These are phyloP conservation scores for Boletus sp. DNA, from an alignment of 768 basidiomycete species.

Conservation along the genomic window DNA sequence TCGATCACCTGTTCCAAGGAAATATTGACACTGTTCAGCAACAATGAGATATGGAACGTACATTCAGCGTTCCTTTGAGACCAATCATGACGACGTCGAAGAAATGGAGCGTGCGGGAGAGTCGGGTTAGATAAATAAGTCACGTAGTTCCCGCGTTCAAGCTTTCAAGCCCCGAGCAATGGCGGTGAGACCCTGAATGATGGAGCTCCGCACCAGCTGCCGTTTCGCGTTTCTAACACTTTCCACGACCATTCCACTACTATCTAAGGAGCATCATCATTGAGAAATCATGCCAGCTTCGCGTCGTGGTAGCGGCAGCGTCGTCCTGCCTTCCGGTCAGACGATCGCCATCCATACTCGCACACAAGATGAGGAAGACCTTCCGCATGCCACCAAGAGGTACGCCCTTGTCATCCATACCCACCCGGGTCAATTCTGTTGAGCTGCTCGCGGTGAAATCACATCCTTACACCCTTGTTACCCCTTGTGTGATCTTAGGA, in stretches of 20 bases:
- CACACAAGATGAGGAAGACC: conserved; percentile 81
- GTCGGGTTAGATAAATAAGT: conserved; percentile 10
- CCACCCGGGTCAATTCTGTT: not conserved
- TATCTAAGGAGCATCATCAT: not conserved
- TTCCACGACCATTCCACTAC: conserved; percentile 16
- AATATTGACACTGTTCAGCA: not conserved
- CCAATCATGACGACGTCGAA: conserved; percentile 68
- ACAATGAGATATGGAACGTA: conserved; percentile 32
- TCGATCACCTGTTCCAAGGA: conserved; percentile 73
- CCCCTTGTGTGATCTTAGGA: conserved; percentile 42
- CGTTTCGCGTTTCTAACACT: conserved; percentile 5
- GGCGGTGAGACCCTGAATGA: conserved; percentile 2
- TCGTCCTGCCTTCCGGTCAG: conserved; percentile 70
- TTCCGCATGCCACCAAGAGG: conserved; percentile 95
- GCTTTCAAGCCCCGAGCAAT: not conserved
- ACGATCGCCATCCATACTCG: conserved; percentile 84
- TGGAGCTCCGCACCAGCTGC: conserved; percentile 15
- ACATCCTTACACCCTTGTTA: conserved; percentile 4
- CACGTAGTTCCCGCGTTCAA: conserved; percentile 25
- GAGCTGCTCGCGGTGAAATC: not conserved
- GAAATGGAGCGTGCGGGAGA: not conserved
- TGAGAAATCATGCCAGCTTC: conserved; percentile 56
- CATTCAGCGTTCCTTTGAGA: conserved; percentile 88
- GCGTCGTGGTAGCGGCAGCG: conserved; percentile 74
- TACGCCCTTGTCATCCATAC: conserved; percentile 33